Conservation (phyloP, 2,329 filamentous ascomycete genomes). For the Plectosphaerella plurivora region DNA sequence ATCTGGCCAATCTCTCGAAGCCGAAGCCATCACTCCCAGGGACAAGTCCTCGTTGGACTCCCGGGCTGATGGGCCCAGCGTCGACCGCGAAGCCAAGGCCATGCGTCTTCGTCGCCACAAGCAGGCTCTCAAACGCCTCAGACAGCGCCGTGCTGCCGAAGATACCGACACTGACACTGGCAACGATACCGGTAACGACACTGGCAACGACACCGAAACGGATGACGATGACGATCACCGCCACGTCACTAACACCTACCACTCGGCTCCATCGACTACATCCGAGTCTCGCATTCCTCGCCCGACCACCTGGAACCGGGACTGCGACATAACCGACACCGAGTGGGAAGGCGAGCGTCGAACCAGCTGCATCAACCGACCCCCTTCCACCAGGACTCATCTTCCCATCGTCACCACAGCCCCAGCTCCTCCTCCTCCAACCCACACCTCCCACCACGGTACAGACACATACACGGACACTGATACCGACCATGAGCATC, state of each 20-base stretch:
- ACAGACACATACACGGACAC: no score
- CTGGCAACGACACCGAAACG: not conserved
- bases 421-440: no score
- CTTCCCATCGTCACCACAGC: no score
- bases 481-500: no score
- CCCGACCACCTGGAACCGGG: not conserved
- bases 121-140: not conserved
- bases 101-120: not conserved
- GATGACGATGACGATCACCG: not conserved
- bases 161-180: not conserved
- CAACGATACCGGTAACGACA: not conserved
- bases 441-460: no score
- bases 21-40: not conserved
- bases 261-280: not conserved
- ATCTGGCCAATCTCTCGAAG: not conserved
- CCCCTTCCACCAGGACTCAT: no score
- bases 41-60: not conserved
- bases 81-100: not conserved
- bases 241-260: not conserved
- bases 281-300: not conserved
- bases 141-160: not conserved
- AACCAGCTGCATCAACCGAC: not conserved
- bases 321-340: not conserved
- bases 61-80: not conserved
- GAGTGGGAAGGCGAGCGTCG: not conserved